Base-by-base conservation (phyloP, 371 early-diverging fungal species). In the Mucor irregularis region DNA sequence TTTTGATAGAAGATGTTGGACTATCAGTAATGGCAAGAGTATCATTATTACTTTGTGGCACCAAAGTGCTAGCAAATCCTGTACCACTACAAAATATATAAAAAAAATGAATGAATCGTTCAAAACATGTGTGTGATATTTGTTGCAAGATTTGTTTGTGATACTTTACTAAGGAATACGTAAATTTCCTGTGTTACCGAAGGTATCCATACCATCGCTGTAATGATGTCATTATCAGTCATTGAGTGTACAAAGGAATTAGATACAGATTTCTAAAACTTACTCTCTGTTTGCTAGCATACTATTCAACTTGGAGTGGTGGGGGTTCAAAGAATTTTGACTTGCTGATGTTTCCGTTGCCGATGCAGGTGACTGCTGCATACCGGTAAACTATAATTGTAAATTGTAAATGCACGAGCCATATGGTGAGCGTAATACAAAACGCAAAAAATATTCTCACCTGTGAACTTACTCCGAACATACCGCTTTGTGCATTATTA, bases 111-210 rank as follows among this genome's bases (percentile, higher is more conserved):
- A 19, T 30, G 26, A 22, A 7, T 13, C 13, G 19, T 21, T 25
- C 34, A 46, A 14, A 28, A 14, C 11, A 33, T 33, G 7, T 48
- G 33, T 48, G 33, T 34, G 1, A n/a, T n/a, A n/a, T n/a, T n/a
- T n/a, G n/a, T n/a, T n/a, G n/a, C n/a, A n/a, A n/a, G n/a, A n/a
- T 30, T 9, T n/a, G 5, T 16, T 16, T 38, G 37, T 17, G 34
- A 50, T 49, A 65, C 71, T 63, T n/a, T 76, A 76, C 74, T 58
- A 43, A 31, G 82, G 80, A 21, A 81, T 62, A 49, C 82, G 82
- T 14, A 76, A 66, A 62, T 72, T 71, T n/a, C 80, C 80, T 19
- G 55, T 56, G 60, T 79, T 78, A 52, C 82, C 80, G 55, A 81
- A 81, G 2, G 76, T 78, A 48, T 81, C 82, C 61, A 73, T 69